These are phyloP conservation scores for Ceratobasidium sp. DNA, from an alignment of 1,284 basidiomycete genomes.

Conservation along the genomic window DNA sequence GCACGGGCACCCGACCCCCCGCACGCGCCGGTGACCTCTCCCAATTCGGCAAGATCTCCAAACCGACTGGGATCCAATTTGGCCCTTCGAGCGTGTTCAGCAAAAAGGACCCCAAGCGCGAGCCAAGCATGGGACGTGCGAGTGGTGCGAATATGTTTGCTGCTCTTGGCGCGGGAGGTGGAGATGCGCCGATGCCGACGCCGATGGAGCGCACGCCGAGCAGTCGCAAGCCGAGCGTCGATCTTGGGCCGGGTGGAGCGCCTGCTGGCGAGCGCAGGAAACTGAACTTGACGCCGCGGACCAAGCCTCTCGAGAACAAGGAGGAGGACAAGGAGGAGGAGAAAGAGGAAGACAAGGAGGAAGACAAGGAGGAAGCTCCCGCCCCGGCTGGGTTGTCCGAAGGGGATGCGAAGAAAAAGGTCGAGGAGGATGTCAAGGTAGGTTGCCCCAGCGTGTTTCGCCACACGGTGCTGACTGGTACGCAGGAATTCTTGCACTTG, in stretches of 20 bases:
- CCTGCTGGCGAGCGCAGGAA: slow-evolving; percentile 69
- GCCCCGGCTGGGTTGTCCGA: slow-evolving; percentile 64
- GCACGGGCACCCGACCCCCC: slow-evolving; percentile 59
- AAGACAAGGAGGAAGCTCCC: slow-evolving; percentile 54
- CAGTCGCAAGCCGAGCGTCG: slow-evolving; percentile 60
- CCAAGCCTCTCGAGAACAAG: slow-evolving; percentile 56
- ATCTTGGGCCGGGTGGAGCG: slow-evolving; percentile 51
- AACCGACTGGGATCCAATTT: slow-evolving; percentile 66
- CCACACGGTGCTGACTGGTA: background rate
- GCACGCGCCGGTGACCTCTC: slow-evolving; percentile 86
- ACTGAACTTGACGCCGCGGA: slow-evolving; percentile 70
- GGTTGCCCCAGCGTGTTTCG: background rate
- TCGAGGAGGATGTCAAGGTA: slow-evolving; percentile 73
- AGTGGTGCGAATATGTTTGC: slow-evolving; percentile 90
- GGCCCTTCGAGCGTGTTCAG: slow-evolving; percentile 82
- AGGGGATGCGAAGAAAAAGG: slow-evolving; percentile 76
- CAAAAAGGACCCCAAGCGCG: slow-evolving; percentile 64
- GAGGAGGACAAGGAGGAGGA: slow-evolving; percentile 56
- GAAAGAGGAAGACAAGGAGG: slow-evolving; percentile 63
- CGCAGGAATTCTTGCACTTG: slow-evolving; percentile 70
- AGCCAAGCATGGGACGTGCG: slow-evolving; percentile 71
- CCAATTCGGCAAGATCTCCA: slow-evolving; percentile 85
- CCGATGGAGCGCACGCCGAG: slow-evolving; percentile 55
- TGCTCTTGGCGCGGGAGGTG: slow-evolving; percentile 66
- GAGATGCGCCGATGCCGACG: slow-evolving; percentile 53